phyloP scores from a whole-genome alignment of 768 basidiomycete genomes.

The Naganishia vishniacii region DNA sequence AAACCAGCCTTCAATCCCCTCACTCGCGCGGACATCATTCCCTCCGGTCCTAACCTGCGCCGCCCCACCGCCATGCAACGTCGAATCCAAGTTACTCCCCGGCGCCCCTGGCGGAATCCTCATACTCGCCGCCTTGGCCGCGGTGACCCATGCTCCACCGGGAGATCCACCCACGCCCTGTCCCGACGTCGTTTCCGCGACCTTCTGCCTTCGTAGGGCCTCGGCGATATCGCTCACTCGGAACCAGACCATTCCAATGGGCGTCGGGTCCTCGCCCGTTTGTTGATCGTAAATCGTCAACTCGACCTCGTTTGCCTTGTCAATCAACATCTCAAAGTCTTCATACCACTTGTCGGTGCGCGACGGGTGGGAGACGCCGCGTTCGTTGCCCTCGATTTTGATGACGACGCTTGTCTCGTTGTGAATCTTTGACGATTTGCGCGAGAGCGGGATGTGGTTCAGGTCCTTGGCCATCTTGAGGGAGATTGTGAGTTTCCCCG shows the following conservation, averaged over 20 bases:
- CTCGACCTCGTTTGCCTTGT: constrained; percentile 98
- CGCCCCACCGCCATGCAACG: constrained; percentile 23
- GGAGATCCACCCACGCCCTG: constrained; percentile 32
- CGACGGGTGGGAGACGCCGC: constrained; percentile 84
- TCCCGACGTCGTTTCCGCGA: constrained; percentile 71
- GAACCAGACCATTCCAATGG: constrained; percentile 92
- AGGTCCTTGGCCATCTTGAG: constrained; percentile 87
- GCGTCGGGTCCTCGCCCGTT: constrained; percentile 68
- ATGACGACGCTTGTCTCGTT: constrained; percentile 86
- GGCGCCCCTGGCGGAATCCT: constrained; percentile 52
- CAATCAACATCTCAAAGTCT: constrained; percentile 89
- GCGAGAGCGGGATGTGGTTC: constrained; percentile 80
- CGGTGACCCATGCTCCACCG: constrained; percentile 76
- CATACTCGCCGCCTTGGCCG: constrained; percentile 62
- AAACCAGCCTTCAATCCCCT: constrained; percentile 94
- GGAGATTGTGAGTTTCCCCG: constrained; percentile 83
- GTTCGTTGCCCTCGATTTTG: constrained; percentile 91
- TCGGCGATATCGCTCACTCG: constrained; percentile 90
- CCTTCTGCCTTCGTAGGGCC: constrained; percentile 83
- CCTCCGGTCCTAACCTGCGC: constrained; percentile 49
- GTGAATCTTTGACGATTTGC: constrained; percentile 70
- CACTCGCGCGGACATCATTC: constrained; percentile 28
- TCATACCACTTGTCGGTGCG: constrained; percentile 97
- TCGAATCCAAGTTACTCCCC: constrained; percentile 23
- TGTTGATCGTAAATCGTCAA: constrained; percentile 92